Conservation (phyloP, 2,329 filamentous ascomycete species). For the Cladosporium sp. region DNA sequence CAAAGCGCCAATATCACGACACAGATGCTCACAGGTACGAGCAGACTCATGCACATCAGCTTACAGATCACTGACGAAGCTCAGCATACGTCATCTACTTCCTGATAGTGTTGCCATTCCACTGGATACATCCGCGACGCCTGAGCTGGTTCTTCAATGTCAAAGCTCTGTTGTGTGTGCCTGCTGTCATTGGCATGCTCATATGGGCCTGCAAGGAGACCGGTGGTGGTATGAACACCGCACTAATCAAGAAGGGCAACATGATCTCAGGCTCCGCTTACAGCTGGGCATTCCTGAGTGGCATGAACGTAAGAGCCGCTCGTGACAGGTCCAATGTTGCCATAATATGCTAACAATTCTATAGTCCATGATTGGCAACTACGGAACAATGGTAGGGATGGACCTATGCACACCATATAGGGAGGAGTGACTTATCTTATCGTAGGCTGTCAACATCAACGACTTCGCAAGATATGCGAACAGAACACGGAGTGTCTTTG, state of each 20-base stretch:
- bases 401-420: background rate
- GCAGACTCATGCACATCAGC: background rate
- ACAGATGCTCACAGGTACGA: conserved; percentile 20
- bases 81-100: conserved; percentile 83
- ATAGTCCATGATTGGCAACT: conserved; percentile 24
- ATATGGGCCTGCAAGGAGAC: conserved; percentile 16
- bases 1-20: conserved; percentile 64
- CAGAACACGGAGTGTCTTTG: conserved; percentile 8
- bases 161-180: conserved; percentile 46
- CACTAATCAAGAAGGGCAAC: conserved; percentile 21
- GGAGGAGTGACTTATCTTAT: background rate
- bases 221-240: conserved; percentile 20
- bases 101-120: conserved; percentile 73
- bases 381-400: conserved; percentile 18
- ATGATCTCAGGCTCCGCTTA: conserved; percentile 21
- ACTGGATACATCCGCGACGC: conserved; percentile 86
- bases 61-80: background rate
- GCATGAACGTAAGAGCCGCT: conserved; percentile 20
- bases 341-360: background rate
- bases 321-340: background rate
- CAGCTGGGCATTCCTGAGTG: conserved; percentile 29
- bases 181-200: conserved; percentile 22
- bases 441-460: conserved; percentile 35
- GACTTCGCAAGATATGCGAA: conserved; percentile 57
- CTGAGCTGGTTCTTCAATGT: conserved; percentile 86